phyloP scores from a whole-genome alignment of 2,329 filamentous ascomycete species.

The Curvularia lunata region DNA sequence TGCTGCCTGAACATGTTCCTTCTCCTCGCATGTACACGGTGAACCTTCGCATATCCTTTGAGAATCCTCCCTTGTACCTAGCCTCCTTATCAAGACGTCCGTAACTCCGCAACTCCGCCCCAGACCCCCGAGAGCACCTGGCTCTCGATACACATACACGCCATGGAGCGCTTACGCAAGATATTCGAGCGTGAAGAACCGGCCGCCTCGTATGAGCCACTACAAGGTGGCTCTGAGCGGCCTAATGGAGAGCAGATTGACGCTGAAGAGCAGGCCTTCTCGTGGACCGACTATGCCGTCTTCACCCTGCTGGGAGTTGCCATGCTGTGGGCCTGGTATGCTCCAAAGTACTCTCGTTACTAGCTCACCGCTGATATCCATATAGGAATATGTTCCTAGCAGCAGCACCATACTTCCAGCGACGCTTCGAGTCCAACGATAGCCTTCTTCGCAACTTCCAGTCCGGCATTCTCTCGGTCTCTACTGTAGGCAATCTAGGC shows the following conservation, averaged over 20 bases:
- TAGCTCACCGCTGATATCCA: constrained; percentile 17
- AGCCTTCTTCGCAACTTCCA: constrained; percentile 85
- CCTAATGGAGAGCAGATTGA: constrained; percentile 45
- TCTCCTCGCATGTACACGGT: constrained; percentile 12
- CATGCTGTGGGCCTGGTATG: constrained; percentile 97
- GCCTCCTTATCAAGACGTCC: constrained; percentile 5
- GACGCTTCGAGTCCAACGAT: constrained; percentile 73
- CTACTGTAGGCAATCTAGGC: constrained; percentile 79
- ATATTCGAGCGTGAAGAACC: constrained; percentile 39
- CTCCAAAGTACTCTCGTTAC: background rate
- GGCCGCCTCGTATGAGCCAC: constrained; percentile 45
- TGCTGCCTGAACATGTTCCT: constrained; percentile 31
- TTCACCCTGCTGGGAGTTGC: constrained; percentile 86
- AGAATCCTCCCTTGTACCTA: constrained; percentile 18
- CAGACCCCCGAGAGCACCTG: constrained; percentile 11
- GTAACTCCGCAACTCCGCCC: constrained; percentile 8
- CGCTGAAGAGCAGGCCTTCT: constrained; percentile 62
- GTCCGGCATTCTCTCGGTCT: constrained; percentile 84
- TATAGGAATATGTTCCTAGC: constrained; percentile 97
- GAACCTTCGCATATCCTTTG: constrained; percentile 1
- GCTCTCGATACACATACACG: constrained; percentile 9
- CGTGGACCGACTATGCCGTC: constrained; percentile 83
- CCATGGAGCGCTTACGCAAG: constrained; percentile 47
- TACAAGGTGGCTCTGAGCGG: constrained; percentile 46
- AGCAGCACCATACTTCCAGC: constrained; percentile 89